Percentiles rank a stretch among this genome's conserved stretches.
phyloP scores from a whole-genome alignment of 2,329 filamentous ascomycete genomes.

The Fusarium nurragi region DNA sequence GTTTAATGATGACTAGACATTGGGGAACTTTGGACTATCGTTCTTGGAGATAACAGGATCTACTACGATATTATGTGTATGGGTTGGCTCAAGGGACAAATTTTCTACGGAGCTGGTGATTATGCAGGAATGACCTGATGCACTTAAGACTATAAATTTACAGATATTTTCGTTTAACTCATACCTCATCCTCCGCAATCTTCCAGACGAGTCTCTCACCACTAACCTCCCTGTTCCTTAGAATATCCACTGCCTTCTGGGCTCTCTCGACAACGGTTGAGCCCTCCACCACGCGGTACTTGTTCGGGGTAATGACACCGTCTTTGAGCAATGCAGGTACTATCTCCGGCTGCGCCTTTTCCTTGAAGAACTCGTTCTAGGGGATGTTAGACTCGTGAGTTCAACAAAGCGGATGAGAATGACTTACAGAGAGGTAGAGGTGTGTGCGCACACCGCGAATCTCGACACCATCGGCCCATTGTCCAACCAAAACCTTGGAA shows the following conservation, averaged over 20 bases:
- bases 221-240: slow-evolving; percentile 52
- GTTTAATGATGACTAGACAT: not conserved
- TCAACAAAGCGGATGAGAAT: not conserved
- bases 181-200: slow-evolving; percentile 30
- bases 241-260: slow-evolving; percentile 49
- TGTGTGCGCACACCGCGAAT: slow-evolving; percentile 60
- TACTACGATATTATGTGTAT: not conserved
- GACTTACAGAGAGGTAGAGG: slow-evolving; percentile 42
- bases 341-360: slow-evolving; percentile 64
- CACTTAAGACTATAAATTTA: not conserved
- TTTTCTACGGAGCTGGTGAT: not conserved
- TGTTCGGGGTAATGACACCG: slow-evolving; percentile 54
- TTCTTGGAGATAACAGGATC: not conserved
- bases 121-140: not conserved
- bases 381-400: not conserved
- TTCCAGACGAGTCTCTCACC: slow-evolving; percentile 55
- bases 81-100: not conserved
- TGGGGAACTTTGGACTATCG: not conserved
- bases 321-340: slow-evolving; percentile 58
- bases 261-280: slow-evolving; percentile 51
- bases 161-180: not conserved
- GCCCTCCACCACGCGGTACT: slow-evolving; percentile 55
- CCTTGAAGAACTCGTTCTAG: slow-evolving; percentile 65
- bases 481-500: slow-evolving; percentile 46
- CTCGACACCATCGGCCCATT: slow-evolving; percentile 64